Evolutionary conservation across 2,329 filamentous ascomycete species (phyloP), one percentile per base, ranked within the genome.

Genomic region (Neonectria coccinea): DNA sequence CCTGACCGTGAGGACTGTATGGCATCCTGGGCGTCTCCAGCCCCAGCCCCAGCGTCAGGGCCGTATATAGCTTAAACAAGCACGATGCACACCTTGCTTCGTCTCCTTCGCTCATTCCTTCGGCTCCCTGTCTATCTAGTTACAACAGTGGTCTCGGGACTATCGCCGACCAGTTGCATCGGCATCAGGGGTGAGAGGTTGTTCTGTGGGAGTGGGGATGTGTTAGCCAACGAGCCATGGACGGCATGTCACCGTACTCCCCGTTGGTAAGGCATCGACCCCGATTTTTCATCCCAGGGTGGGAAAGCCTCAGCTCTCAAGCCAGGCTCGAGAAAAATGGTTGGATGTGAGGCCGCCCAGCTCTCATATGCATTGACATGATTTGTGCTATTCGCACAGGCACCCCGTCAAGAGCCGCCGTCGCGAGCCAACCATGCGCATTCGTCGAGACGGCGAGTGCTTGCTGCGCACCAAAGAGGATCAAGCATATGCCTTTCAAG

Each of bases 41-140:
- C n/a, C 4, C n/a, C 39, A 5, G 39, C 39, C 4, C n/a, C 39
- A 5, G 39, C 39, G 11, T 20, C 39, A 42, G 39, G 33, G 9
- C 44, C 48, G 44, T 57, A 39, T 57, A 39, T 57, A 50, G 31
- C 22, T 57, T 57, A 57, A 50, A 57, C 55, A 57, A 50, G 55
- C 22, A 50, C 9, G 50, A 36, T 14, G 14, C 14, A 11, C 16
- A 16, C 50, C 29, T 12, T 20, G 50, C 33, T 36, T 33, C 50
- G 50, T 10, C 22, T 22, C 22, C 22, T 22, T 22, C 22, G 22
- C 16, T 52, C 31, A 4, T n/a, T 12, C 50, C 9, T n/a, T 36
- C 31, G 29, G 50, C n/a, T 42, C 39, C 39, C 18, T 18, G 39
- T 20, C 39, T 42, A 20, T 9, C 12, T 39, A 39, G 36, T 39